These are phyloP conservation scores for Papiliotrema laurentii DNA, from an alignment of 1,284 basidiomycete genomes.

Conservation along the genomic window DNA sequence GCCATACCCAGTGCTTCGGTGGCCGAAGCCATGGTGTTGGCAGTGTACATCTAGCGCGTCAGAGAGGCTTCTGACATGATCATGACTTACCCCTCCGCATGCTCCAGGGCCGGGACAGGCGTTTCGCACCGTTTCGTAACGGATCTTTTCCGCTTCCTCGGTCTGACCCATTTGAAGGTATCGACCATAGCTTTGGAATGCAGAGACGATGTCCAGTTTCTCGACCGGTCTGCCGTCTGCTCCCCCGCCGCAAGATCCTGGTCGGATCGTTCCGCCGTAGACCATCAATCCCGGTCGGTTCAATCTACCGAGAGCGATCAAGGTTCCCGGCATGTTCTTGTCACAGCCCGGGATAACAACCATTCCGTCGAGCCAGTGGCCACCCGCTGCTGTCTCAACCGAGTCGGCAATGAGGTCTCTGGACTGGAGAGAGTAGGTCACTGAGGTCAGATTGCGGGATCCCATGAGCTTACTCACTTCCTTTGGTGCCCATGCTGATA, in stretches of 20 bases:
- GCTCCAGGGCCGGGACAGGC: conserved; percentile 93
- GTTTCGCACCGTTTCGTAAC: conserved; percentile 79
- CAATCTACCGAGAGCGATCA: conserved; percentile 86
- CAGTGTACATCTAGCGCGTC: conserved; percentile 63
- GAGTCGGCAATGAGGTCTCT: conserved; percentile 95
- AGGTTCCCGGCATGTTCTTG: conserved; percentile 95
- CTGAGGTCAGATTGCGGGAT: conserved; percentile 17
- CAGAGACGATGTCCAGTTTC: conserved; percentile 84
- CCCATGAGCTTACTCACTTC: conserved; percentile 49
- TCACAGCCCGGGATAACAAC: conserved; percentile 94
- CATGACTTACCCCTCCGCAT: conserved; percentile 79
- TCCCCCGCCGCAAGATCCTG: conserved; percentile 72
- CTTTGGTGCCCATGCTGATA: conserved; percentile 91
- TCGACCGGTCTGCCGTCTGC: conserved; percentile 41
- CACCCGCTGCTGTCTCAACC: conserved; percentile 92
- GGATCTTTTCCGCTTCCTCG: conserved; percentile 68
- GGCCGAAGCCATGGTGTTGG: conserved; percentile 93
- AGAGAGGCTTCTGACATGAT: background rate
- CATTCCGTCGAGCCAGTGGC: conserved; percentile 98
- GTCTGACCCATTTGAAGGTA: conserved; percentile 86
- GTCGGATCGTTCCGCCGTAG: conserved; percentile 89
- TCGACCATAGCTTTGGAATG: conserved; percentile 92
- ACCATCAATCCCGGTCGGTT: conserved; percentile 96
- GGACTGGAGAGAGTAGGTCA: conserved; percentile 93
- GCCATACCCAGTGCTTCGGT: conserved; percentile 91